Percentiles rank a stretch among this genome's conserved stretches.
Evolutionary conservation across 495 filamentous ascomycete species (phyloP).

Genomic region (Aspergillus homomorphus): DNA sequence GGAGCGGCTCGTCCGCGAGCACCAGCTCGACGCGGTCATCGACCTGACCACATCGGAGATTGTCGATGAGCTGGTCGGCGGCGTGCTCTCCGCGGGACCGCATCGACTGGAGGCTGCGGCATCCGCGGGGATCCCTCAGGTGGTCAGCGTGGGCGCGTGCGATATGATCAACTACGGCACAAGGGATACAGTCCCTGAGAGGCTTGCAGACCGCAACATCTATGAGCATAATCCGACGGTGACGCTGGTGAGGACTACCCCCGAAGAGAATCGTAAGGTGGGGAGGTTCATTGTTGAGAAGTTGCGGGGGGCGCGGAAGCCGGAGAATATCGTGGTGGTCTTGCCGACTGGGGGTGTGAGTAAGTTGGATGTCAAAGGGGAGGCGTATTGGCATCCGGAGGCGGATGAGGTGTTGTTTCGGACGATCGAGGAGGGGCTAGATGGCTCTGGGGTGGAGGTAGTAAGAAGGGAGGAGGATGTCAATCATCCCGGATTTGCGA

Average conservation of each 20-base stretch:
- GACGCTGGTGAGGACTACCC: conserved; percentile 59
- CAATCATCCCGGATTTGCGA: conserved; percentile 46
- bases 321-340: conserved; percentile 48
- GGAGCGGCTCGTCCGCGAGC: conserved; percentile 58
- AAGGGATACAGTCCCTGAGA: conserved; percentile 48
- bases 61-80: conserved; percentile 58
- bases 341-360: conserved; percentile 55
- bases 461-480: conserved; percentile 35
- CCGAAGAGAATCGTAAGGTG: conserved; percentile 51
- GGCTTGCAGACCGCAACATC: conserved; percentile 43
- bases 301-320: conserved; percentile 35
- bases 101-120: conserved; percentile 53
- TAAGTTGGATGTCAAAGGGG: conserved; percentile 36
- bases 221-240: conserved; percentile 64
- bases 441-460: conserved; percentile 36
- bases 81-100: conserved; percentile 55
- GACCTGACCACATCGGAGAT: conserved; percentile 71
- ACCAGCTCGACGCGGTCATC: conserved; percentile 56
- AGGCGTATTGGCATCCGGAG: conserved; percentile 40
- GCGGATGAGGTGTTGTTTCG: conserved; percentile 47
- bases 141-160: conserved; percentile 61
- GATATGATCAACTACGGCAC: conserved; percentile 72
- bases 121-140: conserved; percentile 53
- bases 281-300: conserved; percentile 53
- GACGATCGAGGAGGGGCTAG: conserved; percentile 39